Evolutionary conservation across 2,329 filamentous ascomycete genomes (phyloP).

Genomic region (Alternaria sp.): DNA sequence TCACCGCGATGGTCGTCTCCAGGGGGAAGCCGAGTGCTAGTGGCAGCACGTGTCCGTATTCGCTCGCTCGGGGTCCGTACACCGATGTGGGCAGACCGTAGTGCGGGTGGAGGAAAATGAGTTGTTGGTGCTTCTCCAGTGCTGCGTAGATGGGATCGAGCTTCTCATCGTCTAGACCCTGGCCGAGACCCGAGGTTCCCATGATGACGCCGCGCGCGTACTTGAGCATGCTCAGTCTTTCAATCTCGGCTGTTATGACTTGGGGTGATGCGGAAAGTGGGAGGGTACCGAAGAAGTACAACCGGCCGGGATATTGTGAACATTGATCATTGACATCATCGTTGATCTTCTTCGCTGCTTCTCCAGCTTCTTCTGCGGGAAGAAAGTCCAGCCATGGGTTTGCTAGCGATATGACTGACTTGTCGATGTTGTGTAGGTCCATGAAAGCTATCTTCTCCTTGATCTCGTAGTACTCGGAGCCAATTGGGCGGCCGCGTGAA

Average conservation of each 20-base stretch:
- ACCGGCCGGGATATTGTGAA: conserved; percentile 67
- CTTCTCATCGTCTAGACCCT: conserved; percentile 78
- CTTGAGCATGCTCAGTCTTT: conserved; percentile 66
- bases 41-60: conserved; percentile 87
- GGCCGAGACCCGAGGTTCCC: conserved; percentile 81
- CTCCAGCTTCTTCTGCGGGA: conserved; percentile 65
- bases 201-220: conserved; percentile 87
- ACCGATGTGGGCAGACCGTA: conserved; percentile 85
- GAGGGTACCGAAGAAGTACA: conserved; percentile 85
- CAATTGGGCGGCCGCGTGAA: conserved; percentile 80
- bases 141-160: conserved; percentile 77
- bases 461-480: conserved; percentile 82
- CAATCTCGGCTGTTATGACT: conserved; percentile 71
- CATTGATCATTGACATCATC: conserved; percentile 79
- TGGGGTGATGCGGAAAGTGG: conserved; percentile 73
- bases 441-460: conserved; percentile 85
- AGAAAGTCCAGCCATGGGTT: conserved; percentile 96
- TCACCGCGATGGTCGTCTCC: conserved; percentile 90
- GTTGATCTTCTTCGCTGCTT: conserved; percentile 75
- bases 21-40: conserved; percentile 88
- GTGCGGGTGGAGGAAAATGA: conserved; percentile 89
- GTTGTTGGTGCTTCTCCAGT: conserved; percentile 69
- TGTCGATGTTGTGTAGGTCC: conserved; percentile 81
- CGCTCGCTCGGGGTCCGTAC: conserved; percentile 76
- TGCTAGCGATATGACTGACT: conserved; percentile 85